Evolutionary conservation across 2,329 filamentous ascomycete species (phyloP).

Genomic region (Pseudophaeomoniella oleicola): DNA sequence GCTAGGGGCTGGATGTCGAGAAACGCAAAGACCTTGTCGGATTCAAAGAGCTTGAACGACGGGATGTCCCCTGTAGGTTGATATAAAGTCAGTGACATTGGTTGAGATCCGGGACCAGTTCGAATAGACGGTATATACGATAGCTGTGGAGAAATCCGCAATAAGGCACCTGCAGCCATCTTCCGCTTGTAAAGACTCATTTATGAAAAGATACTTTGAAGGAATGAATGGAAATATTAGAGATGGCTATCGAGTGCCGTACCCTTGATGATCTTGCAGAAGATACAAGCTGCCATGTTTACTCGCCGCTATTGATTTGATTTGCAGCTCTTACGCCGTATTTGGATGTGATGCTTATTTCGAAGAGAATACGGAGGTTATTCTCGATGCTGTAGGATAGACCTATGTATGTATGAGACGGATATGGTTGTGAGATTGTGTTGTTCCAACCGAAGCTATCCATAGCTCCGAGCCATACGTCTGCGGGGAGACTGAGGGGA

Average conservation of each 20-base stretch:
- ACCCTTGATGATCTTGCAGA: constrained; percentile 98
- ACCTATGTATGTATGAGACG: neutral
- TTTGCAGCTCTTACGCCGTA: neutral
- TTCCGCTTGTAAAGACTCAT: too few species aligned
- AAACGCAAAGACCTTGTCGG: constrained; percentile 83
- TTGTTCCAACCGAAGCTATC: neutral
- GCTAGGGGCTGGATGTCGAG: constrained; percentile 88
- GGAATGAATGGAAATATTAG: constrained; percentile 1
- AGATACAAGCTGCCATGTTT: constrained; percentile 58
- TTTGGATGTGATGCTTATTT: too few species aligned
- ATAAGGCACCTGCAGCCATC: too few species aligned
- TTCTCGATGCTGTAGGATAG: too few species aligned
- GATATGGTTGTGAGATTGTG: too few species aligned
- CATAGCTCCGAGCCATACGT: neutral
- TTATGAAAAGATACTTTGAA: constrained; percentile 2
- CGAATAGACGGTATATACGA: too few species aligned
- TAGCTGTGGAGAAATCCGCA: too few species aligned
- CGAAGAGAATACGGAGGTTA: too few species aligned
- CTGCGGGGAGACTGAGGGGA: neutral
- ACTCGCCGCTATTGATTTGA: constrained; percentile 1
- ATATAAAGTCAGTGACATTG: constrained; percentile 1
- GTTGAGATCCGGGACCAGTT: too few species aligned
- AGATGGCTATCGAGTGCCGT: constrained; percentile 6
- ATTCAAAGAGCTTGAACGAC: constrained; percentile 91
- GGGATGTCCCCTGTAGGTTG: constrained; percentile 68